phyloP scores from a whole-genome alignment of 2,329 filamentous ascomycete species.

The Coniochaeta sp. region DNA sequence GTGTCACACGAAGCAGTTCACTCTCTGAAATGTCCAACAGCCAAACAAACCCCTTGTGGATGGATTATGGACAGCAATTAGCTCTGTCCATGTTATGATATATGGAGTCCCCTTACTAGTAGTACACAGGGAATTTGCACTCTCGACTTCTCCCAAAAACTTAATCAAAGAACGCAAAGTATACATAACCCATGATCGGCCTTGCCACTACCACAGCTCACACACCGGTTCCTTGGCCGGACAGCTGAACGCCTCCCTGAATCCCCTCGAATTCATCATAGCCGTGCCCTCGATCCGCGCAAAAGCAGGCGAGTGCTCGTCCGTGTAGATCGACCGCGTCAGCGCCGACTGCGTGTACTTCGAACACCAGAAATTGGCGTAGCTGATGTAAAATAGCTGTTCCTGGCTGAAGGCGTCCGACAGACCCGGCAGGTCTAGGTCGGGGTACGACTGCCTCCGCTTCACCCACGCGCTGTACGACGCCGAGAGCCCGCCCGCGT shows the following conservation, averaged over 20 bases:
- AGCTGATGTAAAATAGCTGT: slow-evolving; percentile 63
- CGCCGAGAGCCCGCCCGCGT: slow-evolving; percentile 58
- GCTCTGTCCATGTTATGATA: no score
- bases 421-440: slow-evolving; percentile 51
- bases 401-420: slow-evolving; percentile 52
- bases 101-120: no score
- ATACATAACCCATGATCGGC: not conserved
- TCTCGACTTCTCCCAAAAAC: not conserved
- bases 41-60: no score
- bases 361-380: slow-evolving; percentile 59
- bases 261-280: slow-evolving; percentile 60
- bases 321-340: slow-evolving; percentile 49
- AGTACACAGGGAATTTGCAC: not conserved
- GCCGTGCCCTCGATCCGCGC: slow-evolving; percentile 52
- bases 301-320: slow-evolving; percentile 58
- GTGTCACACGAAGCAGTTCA: no score
- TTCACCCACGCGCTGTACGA: slow-evolving; percentile 60
- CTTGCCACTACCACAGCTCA: slow-evolving; percentile 53
- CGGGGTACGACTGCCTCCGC: slow-evolving; percentile 41
- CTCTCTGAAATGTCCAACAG: no score
- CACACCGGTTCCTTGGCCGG: slow-evolving; percentile 58
- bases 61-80: no score
- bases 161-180: not conserved
- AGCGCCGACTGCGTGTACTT: slow-evolving; percentile 53
- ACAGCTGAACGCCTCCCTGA: slow-evolving; percentile 61